Conservation (phyloP, 1,284 basidiomycete species). For the Ceratobasidium sp. region DNA sequence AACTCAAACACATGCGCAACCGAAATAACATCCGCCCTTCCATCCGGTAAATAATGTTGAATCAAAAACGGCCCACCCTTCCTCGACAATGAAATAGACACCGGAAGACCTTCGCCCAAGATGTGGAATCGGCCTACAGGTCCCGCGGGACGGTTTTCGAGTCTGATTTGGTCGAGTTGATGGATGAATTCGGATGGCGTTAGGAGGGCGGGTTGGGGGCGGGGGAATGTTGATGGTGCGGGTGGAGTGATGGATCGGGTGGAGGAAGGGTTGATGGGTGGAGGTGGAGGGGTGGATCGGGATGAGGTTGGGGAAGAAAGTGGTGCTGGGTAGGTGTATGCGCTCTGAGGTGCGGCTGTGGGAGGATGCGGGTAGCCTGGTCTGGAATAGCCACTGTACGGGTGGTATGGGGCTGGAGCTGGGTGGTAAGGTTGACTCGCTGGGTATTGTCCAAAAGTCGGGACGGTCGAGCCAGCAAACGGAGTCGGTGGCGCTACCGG, state of each 20-base stretch:
- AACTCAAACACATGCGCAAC: constrained; percentile 34
- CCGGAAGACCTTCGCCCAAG: constrained; percentile 17
- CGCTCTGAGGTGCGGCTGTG: background rate
- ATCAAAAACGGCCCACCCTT: constrained; percentile 25
- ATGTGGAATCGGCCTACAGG: constrained; percentile 25
- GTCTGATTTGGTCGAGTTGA: constrained; percentile 9
- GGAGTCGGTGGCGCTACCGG: background rate
- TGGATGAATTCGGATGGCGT: constrained; percentile 27
- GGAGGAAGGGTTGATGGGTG: background rate
- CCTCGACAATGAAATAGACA: constrained; percentile 14
- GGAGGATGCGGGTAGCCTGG: background rate
- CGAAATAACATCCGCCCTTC: constrained; percentile 28
- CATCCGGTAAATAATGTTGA: constrained; percentile 28
- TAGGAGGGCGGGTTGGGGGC: background rate
- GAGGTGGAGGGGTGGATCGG: constrained; percentile 11
- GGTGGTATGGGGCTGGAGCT: background rate
- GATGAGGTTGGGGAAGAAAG: background rate
- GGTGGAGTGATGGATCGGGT: background rate
- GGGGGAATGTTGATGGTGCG: too few relatives aligned
- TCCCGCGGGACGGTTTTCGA: background rate
- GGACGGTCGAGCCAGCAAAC: background rate
- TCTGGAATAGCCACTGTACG: background rate
- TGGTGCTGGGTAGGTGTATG: constrained; percentile 6
- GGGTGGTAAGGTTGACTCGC: background rate
- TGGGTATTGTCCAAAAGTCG: background rate